Percentiles rank a stretch among this genome's conserved stretches.
Conservation (phyloP, 1,284 basidiomycete genomes). For the Melampsora larici-populina region DNA sequence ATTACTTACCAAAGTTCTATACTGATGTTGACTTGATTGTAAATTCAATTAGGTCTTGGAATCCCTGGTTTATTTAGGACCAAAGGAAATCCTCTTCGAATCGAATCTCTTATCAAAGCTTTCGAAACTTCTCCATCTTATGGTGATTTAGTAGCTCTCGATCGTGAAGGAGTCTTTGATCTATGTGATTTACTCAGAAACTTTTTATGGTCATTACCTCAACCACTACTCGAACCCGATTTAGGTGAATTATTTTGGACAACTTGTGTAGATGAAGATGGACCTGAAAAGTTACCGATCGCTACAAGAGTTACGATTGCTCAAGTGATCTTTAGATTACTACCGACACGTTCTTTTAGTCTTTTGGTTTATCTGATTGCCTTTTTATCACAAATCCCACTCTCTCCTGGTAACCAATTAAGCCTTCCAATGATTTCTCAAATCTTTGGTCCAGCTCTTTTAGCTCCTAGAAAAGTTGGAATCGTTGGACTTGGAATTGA, state of each 20-base stretch:
- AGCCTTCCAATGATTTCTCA: conserved; percentile 52
- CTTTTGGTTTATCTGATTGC: conserved; percentile 64
- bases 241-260: conserved; percentile 52
- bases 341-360: conserved; percentile 62
- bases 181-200: conserved; percentile 63
- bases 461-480: conserved; percentile 50
- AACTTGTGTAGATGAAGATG: conserved; percentile 50
- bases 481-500: conserved; percentile 47
- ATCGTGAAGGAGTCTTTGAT: conserved; percentile 61
- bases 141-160: conserved; percentile 56
- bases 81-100: conserved; percentile 51
- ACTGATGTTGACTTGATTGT: not conserved
- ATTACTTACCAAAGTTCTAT: not conserved
- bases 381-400: conserved; percentile 59
- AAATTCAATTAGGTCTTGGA: conserved; percentile 49
- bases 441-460: conserved; percentile 53
- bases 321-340: conserved; percentile 62
- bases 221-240: conserved; percentile 52
- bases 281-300: not conserved
- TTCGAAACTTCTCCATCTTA: conserved; percentile 53
- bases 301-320: conserved; percentile 49
- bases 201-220: conserved; percentile 62
- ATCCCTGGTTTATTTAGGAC: conserved; percentile 53
- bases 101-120: conserved; percentile 51
- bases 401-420: conserved; percentile 53